A percentile compares a stretch with the other conserved stretches of the same genome.
Conservation (phyloP, 2,329 filamentous ascomycete genomes). For the Penicillium sp. region DNA sequence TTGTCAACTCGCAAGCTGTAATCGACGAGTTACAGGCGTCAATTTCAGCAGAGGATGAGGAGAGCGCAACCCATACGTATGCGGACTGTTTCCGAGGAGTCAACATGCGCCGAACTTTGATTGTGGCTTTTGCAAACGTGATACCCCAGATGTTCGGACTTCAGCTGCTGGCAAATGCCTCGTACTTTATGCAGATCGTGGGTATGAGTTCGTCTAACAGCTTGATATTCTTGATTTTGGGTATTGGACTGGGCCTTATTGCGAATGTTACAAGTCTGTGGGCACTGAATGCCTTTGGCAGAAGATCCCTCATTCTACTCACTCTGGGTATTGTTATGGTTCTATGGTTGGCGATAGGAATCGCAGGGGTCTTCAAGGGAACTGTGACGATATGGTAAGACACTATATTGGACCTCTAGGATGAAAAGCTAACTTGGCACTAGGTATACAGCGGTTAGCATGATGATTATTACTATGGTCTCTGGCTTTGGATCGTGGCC, state of each 20-base stretch:
- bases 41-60: slow-evolving; percentile 44
- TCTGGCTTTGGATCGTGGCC: slow-evolving; percentile 36
- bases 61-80: slow-evolving; percentile 30
- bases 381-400: slow-evolving; percentile 41
- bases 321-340: slow-evolving; percentile 35
- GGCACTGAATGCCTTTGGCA: slow-evolving; percentile 43
- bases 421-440: neutral
- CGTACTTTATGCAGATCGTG: slow-evolving; percentile 37
- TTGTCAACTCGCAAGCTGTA: slow-evolving; percentile 6
- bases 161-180: slow-evolving; percentile 42
- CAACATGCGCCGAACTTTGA: slow-evolving; percentile 22
- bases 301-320: slow-evolving; percentile 40
- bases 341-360: slow-evolving; percentile 47
- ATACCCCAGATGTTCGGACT: slow-evolving; percentile 49
- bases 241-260: slow-evolving; percentile 46
- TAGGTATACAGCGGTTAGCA: slow-evolving; percentile 39
- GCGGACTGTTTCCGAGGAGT: slow-evolving; percentile 30
- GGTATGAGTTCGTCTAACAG: slow-evolving; percentile 27
- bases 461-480: slow-evolving; percentile 49
- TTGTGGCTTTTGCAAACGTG: slow-evolving; percentile 39
- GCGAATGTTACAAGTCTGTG: slow-evolving; percentile 47
- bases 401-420: rapidly evolving
- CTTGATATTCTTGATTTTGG: slow-evolving; percentile 47
- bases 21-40: slow-evolving; percentile 16
- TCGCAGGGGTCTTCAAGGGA: slow-evolving; percentile 45